Evolutionary conservation across 495 filamentous ascomycete genomes (phyloP).

Genomic region (Schizothecium vesticola): DNA sequence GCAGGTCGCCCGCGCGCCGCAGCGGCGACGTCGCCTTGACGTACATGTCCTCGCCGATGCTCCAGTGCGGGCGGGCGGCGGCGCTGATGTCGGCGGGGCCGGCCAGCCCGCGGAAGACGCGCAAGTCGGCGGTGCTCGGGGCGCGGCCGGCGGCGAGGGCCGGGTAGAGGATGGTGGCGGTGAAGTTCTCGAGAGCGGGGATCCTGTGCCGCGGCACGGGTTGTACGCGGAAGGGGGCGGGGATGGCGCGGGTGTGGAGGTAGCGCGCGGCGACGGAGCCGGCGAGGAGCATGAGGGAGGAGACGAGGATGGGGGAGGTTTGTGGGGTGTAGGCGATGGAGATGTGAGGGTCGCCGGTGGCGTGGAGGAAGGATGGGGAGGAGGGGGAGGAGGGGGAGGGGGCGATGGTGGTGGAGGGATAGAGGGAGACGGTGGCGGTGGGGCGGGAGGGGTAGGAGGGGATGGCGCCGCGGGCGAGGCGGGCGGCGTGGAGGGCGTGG

Average conservation of each 20-base stretch:
- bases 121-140: constrained; percentile 55
- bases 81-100: constrained; percentile 50
- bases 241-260: constrained; percentile 69
- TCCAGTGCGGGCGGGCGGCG: constrained; percentile 48
- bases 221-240: constrained; percentile 68
- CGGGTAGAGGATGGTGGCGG: constrained; percentile 45
- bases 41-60: constrained; percentile 65
- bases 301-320: constrained; percentile 30
- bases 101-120: constrained; percentile 52
- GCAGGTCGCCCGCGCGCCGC: constrained; percentile 73
- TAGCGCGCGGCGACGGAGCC: constrained; percentile 68
- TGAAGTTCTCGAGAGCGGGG: constrained; percentile 39
- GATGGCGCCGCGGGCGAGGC: constrained; percentile 35
- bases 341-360: constrained; percentile 39
- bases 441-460: constrained; percentile 33
- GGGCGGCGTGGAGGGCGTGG: constrained; percentile 26
- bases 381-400: constrained; percentile 30
- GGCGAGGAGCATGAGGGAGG: constrained; percentile 68
- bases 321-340: constrained; percentile 25
- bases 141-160: constrained; percentile 48
- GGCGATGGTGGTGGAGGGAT: constrained; percentile 29
- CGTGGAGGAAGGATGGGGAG: constrained; percentile 16
- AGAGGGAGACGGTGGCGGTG: constrained; percentile 29
- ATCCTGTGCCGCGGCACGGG: constrained; percentile 50
- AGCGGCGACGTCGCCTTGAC: constrained; percentile 80